Conservation (phyloP, 176 grass and related monocot genomes). For the Oryza punctata region DNA sequence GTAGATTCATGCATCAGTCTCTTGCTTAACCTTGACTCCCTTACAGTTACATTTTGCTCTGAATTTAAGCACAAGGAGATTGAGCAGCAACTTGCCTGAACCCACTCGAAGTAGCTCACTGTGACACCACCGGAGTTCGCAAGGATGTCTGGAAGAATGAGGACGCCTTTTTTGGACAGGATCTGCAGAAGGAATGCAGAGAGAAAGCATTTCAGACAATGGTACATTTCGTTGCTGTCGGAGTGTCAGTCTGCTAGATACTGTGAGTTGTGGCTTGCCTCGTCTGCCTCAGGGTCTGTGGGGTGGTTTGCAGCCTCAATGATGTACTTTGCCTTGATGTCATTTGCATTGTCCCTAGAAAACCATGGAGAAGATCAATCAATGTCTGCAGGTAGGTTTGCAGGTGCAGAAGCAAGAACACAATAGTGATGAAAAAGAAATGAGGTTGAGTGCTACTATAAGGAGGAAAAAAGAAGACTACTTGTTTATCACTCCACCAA, state of each 20-base stretch:
- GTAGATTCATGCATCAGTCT: neutral
- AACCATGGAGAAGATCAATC: neutral
- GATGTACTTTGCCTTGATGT: constrained; percentile 92
- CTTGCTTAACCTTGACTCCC: neutral
- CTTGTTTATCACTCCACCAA: constrained; percentile 88
- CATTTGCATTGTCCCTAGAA: constrained; percentile 84
- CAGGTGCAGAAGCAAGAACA: neutral
- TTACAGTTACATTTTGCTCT: neutral
- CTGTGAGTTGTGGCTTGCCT: constrained; percentile 47
- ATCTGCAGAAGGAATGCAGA: constrained; percentile 53
- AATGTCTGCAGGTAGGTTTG: neutral
- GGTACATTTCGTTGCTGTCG: neutral
- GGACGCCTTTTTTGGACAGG: constrained; percentile 86
- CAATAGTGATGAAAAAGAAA: neutral
- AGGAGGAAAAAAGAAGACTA: constrained; percentile 26
- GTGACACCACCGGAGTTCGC: constrained; percentile 86
- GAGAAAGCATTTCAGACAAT: neutral
- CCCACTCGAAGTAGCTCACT: constrained; percentile 98
- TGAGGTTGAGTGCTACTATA: neutral
- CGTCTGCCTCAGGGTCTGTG: constrained; percentile 89
- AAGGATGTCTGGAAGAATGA: constrained; percentile 90
- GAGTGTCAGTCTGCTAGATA: neutral
- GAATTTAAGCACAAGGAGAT: neutral
- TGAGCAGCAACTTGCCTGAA: constrained; percentile 48
- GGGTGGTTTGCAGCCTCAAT: constrained; percentile 99